Base-by-base conservation (phyloP, 2,329 filamentous ascomycete genomes). In the Ceratocystis colombiana region DNA sequence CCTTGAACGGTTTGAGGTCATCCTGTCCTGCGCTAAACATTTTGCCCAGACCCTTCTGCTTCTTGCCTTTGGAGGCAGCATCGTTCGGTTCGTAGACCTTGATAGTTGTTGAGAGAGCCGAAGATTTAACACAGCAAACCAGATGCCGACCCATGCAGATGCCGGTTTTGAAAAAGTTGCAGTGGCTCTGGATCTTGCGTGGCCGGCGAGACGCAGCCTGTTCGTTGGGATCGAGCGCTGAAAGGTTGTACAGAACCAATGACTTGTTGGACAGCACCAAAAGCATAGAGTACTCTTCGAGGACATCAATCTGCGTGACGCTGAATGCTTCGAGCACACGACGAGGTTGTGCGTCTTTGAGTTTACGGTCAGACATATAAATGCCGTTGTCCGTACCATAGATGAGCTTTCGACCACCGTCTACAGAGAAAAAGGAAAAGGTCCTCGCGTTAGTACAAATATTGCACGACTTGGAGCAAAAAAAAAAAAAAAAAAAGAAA, bases 61-160 rank as follows among this genome's bases (percentile, higher is more conserved):
- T 96, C 79, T 94, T 95, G 67, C 89, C 90, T 78, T 92, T 94
- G 65, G 88, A 88, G 81, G 96, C 88, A 69, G 90, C 88, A 74
- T 97, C 94, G 77, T 96, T 96, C 0, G 94, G 94, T 77, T 99
- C 93, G 76, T 90, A 97, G n/a, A 97, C 94, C 77, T 97, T 97
- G 79, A 99, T 96, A 1, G 93, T 97, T 15, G 90, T 96, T 64
- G 90, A 96, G 41, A 97, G 79, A 2, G 92, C 89, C 20, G 89
- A 93, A 50, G 90, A 96, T 79, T 96, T 97, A 72, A 97, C 94
- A 71, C 90, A 95, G 77, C 93, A 97, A 37, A 99, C 94, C 65
- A 99, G 81, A 74, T 97, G 94, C 69, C 94, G 85, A 44, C 94
- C 92, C 68, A 96, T 82, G 73, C 94, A 97, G 72, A 96, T 95